phyloP scores from a whole-genome alignment of 1,284 basidiomycete species.

The Fistulina hepatica region DNA sequence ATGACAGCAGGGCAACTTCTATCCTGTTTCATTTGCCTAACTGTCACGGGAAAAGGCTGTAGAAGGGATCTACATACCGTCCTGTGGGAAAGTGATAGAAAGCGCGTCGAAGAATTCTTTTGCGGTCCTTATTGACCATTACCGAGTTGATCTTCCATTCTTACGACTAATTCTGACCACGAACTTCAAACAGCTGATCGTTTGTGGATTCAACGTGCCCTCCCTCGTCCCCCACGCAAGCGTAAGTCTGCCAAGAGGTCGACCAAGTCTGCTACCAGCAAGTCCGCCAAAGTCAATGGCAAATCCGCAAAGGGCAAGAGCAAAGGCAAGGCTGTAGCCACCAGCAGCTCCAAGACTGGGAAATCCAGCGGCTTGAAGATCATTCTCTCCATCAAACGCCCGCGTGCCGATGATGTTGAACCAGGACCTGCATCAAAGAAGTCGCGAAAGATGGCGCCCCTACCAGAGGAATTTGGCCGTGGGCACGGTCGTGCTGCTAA shows the following conservation, averaged over 20 bases:
- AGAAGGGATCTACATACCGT: too few relatives aligned
- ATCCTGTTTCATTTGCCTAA: too few relatives aligned
- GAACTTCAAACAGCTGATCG: slow-evolving; percentile 45
- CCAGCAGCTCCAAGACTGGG: slow-evolving; percentile 1
- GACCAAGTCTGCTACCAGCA: slow-evolving; percentile 16
- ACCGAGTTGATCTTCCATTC: background rate
- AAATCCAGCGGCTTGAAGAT: background rate
- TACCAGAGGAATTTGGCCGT: slow-evolving; percentile 19
- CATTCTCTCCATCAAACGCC: background rate
- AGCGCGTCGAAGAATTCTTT: too few relatives aligned
- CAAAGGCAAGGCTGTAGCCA: too few relatives aligned
- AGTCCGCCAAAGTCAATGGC: slow-evolving; percentile 13
- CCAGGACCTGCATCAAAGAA: too few relatives aligned
- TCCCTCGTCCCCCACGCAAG: slow-evolving; percentile 46
- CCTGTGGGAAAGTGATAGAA: too few relatives aligned
- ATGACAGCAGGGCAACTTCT: too few relatives aligned
- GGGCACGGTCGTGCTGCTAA: slow-evolving; percentile 51
- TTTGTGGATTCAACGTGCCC: slow-evolving; percentile 75
- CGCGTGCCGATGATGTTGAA: too few relatives aligned
- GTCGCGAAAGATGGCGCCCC: slow-evolving; percentile 15
- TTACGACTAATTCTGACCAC: slow-evolving; percentile 5
- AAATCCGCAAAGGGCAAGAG: too few relatives aligned
- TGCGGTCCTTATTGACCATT: too few relatives aligned
- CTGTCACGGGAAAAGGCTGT: too few relatives aligned
- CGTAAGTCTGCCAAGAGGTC: slow-evolving; percentile 36